Conservation (phyloP, 2,329 filamentous ascomycete genomes). For the Fusarium solani-melongenae region DNA sequence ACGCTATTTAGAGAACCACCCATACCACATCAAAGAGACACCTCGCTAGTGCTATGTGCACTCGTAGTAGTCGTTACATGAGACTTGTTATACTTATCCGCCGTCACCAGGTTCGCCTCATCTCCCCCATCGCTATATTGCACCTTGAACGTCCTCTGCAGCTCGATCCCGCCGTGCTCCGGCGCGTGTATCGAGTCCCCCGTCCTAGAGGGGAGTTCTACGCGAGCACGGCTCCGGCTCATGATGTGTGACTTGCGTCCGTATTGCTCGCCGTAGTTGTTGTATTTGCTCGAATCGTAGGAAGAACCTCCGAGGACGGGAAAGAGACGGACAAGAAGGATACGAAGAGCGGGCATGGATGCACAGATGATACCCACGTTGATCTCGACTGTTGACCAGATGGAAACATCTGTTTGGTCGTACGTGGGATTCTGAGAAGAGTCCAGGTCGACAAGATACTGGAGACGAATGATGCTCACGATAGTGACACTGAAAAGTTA, state of each 20-base stretch:
- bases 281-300: slow-evolving; percentile 40
- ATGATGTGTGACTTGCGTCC: slow-evolving; percentile 35
- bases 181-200: slow-evolving; percentile 27
- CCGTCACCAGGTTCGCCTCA: slow-evolving; percentile 32
- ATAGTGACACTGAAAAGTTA: slow-evolving; percentile 44
- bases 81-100: slow-evolving; percentile 16
- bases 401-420: slow-evolving; percentile 43
- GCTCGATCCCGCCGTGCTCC: slow-evolving; percentile 38
- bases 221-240: slow-evolving; percentile 31
- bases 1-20: neutral
- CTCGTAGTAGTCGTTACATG: slow-evolving; percentile 25
- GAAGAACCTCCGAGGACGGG: slow-evolving; percentile 45
- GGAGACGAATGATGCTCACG: slow-evolving; percentile 46
- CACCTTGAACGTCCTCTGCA: slow-evolving; percentile 39
- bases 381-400: slow-evolving; percentile 52
- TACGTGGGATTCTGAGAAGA: slow-evolving; percentile 46
- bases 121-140: slow-evolving; percentile 39
- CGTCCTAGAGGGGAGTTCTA: slow-evolving; percentile 33
- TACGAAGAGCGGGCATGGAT: slow-evolving; percentile 47
- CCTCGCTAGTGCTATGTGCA: slow-evolving; percentile 16
- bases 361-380: slow-evolving; percentile 51
- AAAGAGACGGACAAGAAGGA: slow-evolving; percentile 42
- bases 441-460: slow-evolving; percentile 42
- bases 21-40: slow-evolving; percentile 3
- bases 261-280: slow-evolving; percentile 34